Base-by-base conservation (phyloP, 2,329 filamentous ascomycete genomes). In the Lachnellula suecica region DNA sequence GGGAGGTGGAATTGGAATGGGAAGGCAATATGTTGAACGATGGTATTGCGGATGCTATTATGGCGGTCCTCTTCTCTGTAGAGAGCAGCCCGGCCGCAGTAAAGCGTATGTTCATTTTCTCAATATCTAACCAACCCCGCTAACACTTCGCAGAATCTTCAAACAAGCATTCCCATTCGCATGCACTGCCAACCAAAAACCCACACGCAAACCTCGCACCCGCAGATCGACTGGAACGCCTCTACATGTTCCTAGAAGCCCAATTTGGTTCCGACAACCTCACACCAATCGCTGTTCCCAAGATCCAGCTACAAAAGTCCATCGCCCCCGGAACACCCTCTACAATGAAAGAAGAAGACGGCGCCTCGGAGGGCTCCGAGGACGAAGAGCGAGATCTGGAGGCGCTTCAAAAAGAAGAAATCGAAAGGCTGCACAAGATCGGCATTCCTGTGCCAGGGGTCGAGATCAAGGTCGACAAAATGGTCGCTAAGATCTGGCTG, bases 1-100 rank as follows among this genome's bases (percentile, higher is more conserved):
- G 92, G 51, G 87, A 94, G 66, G 82, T 97, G 5, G 91, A 95
- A 68, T 77, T 97, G 2, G 91, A 96, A 71, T 99, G 94, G 94
- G 93, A 97, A 69, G 94, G 92, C 52, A 99, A 97, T 68, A 89
- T 96, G 75, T 86, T 97, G 66, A 99, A 97, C 69, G 94, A 99
- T 66, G 90, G 91, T 55, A 95, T 99, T 65, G 94, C 94, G n/a
- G 94, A 99, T 71, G 91, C 94, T 15, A 88, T 97, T 49, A 90
- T 97, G 79, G 91, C 91, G 1, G 91, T 97, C 2, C 79, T 99
- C 10, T 84, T 96, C 62, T 92, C 89, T 0, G 89, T 96, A 20
- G 94, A 99, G 72, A 95, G 88, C 70, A 96, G 89, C 49, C 94
- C 93, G 4, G 94, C 94, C 13, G 93, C 94, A 11, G 93, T 99